Conservation (phyloP, 345 rosid species). For the Nasturtium officinale region DNA sequence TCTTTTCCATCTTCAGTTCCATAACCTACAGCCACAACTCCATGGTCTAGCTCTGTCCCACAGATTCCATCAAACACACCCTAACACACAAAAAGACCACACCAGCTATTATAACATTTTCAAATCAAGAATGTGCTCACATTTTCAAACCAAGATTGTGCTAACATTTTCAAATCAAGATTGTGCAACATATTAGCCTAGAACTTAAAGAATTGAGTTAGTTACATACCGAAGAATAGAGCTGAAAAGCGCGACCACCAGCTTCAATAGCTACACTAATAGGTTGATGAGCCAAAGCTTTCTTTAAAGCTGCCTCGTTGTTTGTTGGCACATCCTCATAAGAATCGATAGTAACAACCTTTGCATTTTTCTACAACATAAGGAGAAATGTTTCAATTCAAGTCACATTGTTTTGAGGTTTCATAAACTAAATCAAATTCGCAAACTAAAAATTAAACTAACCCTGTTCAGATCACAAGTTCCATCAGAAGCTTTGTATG, state of each 20-base stretch:
- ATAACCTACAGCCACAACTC: constrained; percentile 87
- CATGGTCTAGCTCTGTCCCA: constrained; percentile 83
- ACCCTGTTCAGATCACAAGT: constrained; percentile 75
- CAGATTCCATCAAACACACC: constrained; percentile 78
- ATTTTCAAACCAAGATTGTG: background rate
- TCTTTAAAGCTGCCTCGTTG: constrained; percentile 63
- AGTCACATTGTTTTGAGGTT: background rate
- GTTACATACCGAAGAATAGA: constrained; percentile 53
- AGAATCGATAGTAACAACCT: constrained; percentile 65
- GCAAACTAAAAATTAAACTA: constrained; percentile 21
- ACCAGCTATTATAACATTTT: constrained; percentile 16
- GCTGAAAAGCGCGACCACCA: constrained; percentile 79
- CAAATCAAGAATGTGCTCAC: background rate
- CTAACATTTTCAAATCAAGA: constrained; percentile 7
- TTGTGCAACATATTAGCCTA: background rate
- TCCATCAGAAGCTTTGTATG: constrained; percentile 65
- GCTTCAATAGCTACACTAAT: constrained; percentile 85
- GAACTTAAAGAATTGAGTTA: background rate
- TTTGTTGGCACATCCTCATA: constrained; percentile 82
- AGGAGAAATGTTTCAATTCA: constrained; percentile 10
- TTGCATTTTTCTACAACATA: constrained; percentile 69
- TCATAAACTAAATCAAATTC: background rate
- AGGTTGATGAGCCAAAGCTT: constrained; percentile 84
- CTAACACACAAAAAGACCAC: constrained; percentile 37
- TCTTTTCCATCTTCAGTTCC: constrained; percentile 77